A percentile compares a stretch with the other conserved stretches of the same genome.
Conservation (phyloP, 73 alveolate genomes). For the Stentor coeruleus region DNA sequence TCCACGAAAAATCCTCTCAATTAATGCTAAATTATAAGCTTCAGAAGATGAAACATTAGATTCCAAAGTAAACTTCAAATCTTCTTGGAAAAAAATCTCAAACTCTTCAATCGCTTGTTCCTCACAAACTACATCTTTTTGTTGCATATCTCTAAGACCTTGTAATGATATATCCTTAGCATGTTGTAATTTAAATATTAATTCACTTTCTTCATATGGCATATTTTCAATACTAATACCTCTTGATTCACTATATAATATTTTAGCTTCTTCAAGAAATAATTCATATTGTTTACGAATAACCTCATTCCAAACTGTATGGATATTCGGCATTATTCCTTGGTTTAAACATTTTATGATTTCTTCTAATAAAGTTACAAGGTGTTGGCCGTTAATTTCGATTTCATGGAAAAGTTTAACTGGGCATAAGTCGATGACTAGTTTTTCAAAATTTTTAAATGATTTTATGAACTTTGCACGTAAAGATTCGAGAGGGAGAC, state of each 20-base stretch:
- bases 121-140: not conserved
- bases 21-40: conserved; percentile 1
- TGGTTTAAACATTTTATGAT: conserved; percentile 70
- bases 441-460: conserved; percentile 67
- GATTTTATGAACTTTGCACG: conserved; percentile 91
- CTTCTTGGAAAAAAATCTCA: conserved; percentile 4
- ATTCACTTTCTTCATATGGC: conserved; percentile 15
- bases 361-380: conserved; percentile 53
- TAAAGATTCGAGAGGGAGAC: conserved; percentile 70
- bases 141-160: not conserved
- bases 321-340: conserved; percentile 81
- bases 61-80: not conserved
- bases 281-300: conserved; percentile 63
- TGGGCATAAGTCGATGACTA: conserved; percentile 73
- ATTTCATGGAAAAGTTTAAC: conserved; percentile 82
- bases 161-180: not conserved
- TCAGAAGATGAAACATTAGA: conserved; percentile 9
- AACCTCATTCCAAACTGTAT: conserved; percentile 62
- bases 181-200: not conserved
- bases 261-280: conserved; percentile 52
- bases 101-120: not conserved
- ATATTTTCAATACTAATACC: not conserved
- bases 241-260: conserved; percentile 27
- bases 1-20: conserved; percentile 6
- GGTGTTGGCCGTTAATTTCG: conserved; percentile 79